phyloP scores from a whole-genome alignment of 805 yeast genomes.

The Cyberlindnera galapagoensis region DNA sequence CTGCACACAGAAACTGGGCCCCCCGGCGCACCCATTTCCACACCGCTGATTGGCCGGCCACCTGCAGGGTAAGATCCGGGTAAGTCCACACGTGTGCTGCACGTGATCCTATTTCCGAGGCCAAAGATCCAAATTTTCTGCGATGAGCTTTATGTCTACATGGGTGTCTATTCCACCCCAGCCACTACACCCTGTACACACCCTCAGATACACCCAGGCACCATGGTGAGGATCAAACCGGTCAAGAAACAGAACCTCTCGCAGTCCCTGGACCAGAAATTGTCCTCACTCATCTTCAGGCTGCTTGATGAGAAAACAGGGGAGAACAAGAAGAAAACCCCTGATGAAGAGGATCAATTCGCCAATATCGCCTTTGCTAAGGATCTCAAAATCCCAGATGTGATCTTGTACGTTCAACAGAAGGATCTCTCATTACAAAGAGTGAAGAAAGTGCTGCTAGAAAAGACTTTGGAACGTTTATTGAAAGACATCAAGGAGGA shows the following conservation, averaged over 20 bases:
- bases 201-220: not conserved
- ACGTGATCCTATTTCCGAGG: too few species aligned
- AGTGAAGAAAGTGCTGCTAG: conserved; percentile 57
- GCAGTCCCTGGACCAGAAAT: conserved; percentile 45
- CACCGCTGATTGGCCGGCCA: conserved; percentile 13
- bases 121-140: too few species aligned
- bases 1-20: too few species aligned
- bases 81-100: conserved; percentile 1
- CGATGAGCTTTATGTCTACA: too few species aligned
- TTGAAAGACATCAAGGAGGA: conserved; percentile 49
- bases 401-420: conserved; percentile 51
- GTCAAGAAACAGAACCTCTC: conserved; percentile 21
- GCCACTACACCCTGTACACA: too few species aligned
- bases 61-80: not conserved
- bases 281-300: conserved; percentile 47
- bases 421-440: conserved; percentile 65
- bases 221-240: conserved; percentile 30
- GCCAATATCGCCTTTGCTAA: conserved; percentile 52
- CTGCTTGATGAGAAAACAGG: conserved; percentile 55
- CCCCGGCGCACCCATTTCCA: conserved; percentile 4
- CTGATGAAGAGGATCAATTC: conserved; percentile 26
- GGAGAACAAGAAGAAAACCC: conserved; percentile 28
- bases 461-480: conserved; percentile 56
- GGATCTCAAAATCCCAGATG: conserved; percentile 46
- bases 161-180: too few species aligned